Percentiles rank a stretch among this genome's conserved stretches.
phyloP scores from a whole-genome alignment of 2,329 filamentous ascomycete species.

The Ophiocordyceps camponoti-saundersi region DNA sequence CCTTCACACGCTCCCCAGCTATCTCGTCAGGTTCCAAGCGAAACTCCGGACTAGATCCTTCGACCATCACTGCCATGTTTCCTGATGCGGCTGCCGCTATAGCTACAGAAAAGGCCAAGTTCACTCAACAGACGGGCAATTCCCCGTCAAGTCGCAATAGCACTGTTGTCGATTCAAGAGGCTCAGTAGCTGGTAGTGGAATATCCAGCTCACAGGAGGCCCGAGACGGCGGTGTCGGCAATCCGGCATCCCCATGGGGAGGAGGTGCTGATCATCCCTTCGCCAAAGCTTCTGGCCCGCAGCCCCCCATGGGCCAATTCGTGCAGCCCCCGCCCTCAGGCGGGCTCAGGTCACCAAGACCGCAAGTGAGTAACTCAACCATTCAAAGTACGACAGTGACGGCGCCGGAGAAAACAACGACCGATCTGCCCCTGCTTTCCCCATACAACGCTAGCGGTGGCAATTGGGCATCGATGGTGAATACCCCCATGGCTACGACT shows the following conservation, averaged over 20 bases:
- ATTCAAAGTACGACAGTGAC: slow-evolving; percentile 74
- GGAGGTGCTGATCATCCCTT: slow-evolving; percentile 19
- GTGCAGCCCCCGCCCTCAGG: slow-evolving; percentile 62
- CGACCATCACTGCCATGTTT: slow-evolving; percentile 97
- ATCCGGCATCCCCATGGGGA: slow-evolving; percentile 58
- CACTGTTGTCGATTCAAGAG: slow-evolving; percentile 57
- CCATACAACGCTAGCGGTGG: slow-evolving; percentile 66
- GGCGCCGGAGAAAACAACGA: slow-evolving; percentile 44
- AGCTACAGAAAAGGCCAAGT: slow-evolving; percentile 93
- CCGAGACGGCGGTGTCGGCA: slow-evolving; percentile 10
- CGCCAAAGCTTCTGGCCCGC: slow-evolving; percentile 63
- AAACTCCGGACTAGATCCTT: slow-evolving; percentile 84
- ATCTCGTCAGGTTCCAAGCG: slow-evolving; percentile 56
- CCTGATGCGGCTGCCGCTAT: slow-evolving; percentile 97
- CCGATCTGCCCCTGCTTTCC: slow-evolving; percentile 72
- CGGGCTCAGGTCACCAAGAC: slow-evolving; percentile 63
- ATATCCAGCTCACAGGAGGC: slow-evolving; percentile 41
- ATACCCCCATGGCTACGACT: slow-evolving; percentile 85
- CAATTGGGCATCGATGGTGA: slow-evolving; percentile 97
- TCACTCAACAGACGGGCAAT: slow-evolving; percentile 85
- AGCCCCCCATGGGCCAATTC: slow-evolving; percentile 87
- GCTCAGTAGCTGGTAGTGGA: slow-evolving; percentile 56
- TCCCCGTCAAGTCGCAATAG: slow-evolving; percentile 88
- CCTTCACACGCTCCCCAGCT: slow-evolving; percentile 62
- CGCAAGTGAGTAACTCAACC: slow-evolving; percentile 48